Conservation (phyloP, 495 filamentous ascomycete genomes). For the Hypoxylon subgilvum region DNA sequence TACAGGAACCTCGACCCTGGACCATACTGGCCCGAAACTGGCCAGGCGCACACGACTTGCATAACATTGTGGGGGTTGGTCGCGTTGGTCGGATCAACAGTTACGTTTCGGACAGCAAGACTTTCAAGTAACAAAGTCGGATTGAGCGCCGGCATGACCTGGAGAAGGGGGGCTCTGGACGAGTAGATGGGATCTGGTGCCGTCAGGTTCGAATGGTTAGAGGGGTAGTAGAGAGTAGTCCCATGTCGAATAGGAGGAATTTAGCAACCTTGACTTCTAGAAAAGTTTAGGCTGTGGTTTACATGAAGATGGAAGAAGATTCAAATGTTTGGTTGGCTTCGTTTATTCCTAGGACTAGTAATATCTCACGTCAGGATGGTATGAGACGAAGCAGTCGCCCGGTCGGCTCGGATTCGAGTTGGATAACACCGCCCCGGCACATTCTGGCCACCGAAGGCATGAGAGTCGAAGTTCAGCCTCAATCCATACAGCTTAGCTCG, state of each 20-base stretch:
- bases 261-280: slow-evolving; percentile 1
- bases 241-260: slow-evolving; percentile 22
- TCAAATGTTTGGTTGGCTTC: slow-evolving; percentile 15
- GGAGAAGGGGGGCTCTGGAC: neutral
- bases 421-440: neutral
- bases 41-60: slow-evolving; percentile 65
- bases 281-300: no score
- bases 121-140: slow-evolving; percentile 39
- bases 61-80: slow-evolving; percentile 39
- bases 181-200: neutral
- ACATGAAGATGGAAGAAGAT: no score
- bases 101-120: slow-evolving; percentile 38
- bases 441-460: no score
- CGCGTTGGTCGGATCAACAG: slow-evolving; percentile 28
- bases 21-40: slow-evolving; percentile 67
- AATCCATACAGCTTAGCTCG: no score
- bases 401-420: no score
- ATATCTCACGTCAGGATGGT: neutral
- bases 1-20: slow-evolving; percentile 62
- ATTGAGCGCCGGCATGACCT: slow-evolving; percentile 52
- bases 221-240: slow-evolving; percentile 1
- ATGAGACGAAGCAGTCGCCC: no score
- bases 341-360: slow-evolving; percentile 15
- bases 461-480: neutral
- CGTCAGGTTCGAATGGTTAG: slow-evolving; percentile 6